These are phyloP conservation scores for Trichoderma orchidacearum DNA, from an alignment of 495 filamentous ascomycete genomes.

Conservation along the genomic window DNA sequence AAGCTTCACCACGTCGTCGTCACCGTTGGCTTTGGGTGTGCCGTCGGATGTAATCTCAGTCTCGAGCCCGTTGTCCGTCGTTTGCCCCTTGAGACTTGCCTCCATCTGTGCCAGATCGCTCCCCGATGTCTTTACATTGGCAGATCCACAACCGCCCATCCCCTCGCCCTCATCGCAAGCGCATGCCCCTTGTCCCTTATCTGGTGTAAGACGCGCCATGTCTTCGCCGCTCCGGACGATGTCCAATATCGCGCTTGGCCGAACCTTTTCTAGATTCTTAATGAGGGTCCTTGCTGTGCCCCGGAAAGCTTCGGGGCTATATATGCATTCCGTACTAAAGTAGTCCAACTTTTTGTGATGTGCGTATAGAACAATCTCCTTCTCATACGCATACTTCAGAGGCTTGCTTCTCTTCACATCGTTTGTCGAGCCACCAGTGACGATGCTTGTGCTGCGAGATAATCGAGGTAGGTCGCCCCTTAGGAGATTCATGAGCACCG, in stretches of 20 bases:
- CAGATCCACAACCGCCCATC: slow-evolving; percentile 49
- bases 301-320: slow-evolving; percentile 95
- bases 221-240: slow-evolving; percentile 92
- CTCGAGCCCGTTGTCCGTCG: slow-evolving; percentile 4
- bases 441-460: slow-evolving; percentile 80
- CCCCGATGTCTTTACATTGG: slow-evolving; percentile 45
- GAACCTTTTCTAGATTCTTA: slow-evolving; percentile 85
- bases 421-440: slow-evolving; percentile 60
- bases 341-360: slow-evolving; percentile 94
- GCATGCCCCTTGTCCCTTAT: slow-evolving; percentile 1
- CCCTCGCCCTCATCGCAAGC: slow-evolving; percentile 24
- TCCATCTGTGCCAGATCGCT: slow-evolving; percentile 73
- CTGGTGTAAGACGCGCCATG: slow-evolving; percentile 56
- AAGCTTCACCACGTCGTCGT: slow-evolving; percentile 12
- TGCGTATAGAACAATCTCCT: slow-evolving; percentile 96
- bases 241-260: slow-evolving; percentile 88
- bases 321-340: slow-evolving; percentile 96
- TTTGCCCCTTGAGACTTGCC: slow-evolving; percentile 28
- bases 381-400: slow-evolving; percentile 96
- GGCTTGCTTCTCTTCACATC: slow-evolving; percentile 90
- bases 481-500: slow-evolving; percentile 92
- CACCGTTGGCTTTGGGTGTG: background rate
- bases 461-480: slow-evolving; percentile 81
- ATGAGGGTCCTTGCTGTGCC: slow-evolving; percentile 84
- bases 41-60: slow-evolving; percentile 3